Base-by-base conservation (phyloP, 2,329 filamentous ascomycete genomes). In the Aureobasidium sp. region DNA sequence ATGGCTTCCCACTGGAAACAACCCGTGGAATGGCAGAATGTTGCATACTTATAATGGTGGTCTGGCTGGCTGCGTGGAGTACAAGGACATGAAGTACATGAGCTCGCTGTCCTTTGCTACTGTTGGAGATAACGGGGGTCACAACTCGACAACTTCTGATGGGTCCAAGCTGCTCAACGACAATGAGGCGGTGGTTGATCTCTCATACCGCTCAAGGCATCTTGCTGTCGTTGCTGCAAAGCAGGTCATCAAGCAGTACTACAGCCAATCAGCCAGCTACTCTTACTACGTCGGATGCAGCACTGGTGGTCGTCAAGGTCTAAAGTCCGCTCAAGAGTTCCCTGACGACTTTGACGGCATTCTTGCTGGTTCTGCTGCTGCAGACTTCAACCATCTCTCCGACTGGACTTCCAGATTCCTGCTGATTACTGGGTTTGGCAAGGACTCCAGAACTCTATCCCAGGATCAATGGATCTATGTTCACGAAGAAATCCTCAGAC, bases 311-410 rank as follows among this genome's bases (percentile, higher is more conserved):
- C 71, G 74, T n/a, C 76, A 79, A 64, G 78, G 77, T 37, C 68
- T 78, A 59, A 77, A 77, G 62, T 74, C 74, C 2, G 71, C 74
- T 4, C 73, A 79, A 60, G 68, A 73, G 47, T 79, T 72, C 62
- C 77, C 77, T 0, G 67, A 74, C 15, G 77, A 79, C 63, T 79
- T 79, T 55, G 77, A 79, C 60, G 77, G 77, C 38, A 75, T 79
- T 46, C 63, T 68, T 5, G 69, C 71, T 57, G 76, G 75, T 21
- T 72, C 77, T 43, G 71, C 77, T 19, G 76, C 75, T 19, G 65
- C 76, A 47, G 74, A 76, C 64, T 75, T 75, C 61, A 71, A 77
- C 64, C 74, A 76, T 47, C 64, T 80, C 13, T 64, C 72, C 25
- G 74, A 73, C 5, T 79, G 75, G 77, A 74, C 73, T 55, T 75